Percentiles rank a stretch among this genome's conserved stretches.
These are phyloP conservation scores for Malus sieversii DNA, from an alignment of 306 rosid species.

Conservation along the genomic window DNA sequence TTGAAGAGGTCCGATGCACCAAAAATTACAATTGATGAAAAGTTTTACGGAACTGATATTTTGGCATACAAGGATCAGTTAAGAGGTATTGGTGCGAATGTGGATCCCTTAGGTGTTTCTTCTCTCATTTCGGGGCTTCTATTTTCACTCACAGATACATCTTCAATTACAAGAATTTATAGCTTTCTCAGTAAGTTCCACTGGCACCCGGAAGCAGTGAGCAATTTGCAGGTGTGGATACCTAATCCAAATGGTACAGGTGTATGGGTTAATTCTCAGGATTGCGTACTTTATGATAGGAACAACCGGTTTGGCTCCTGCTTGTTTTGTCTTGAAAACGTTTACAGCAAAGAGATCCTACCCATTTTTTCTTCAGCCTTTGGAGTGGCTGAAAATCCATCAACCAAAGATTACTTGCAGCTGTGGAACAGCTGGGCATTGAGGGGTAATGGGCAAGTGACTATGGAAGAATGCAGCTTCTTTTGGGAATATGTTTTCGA, in stretches of 20 bases:
- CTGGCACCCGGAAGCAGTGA: background rate
- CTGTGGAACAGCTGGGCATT: conserved; percentile 16
- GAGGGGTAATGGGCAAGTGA: background rate
- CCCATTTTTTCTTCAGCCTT: conserved; percentile 21
- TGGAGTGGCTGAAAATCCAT: conserved; percentile 12
- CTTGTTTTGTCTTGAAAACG: conserved; percentile 1
- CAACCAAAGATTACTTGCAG: conserved; percentile 2
- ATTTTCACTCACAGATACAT: background rate
- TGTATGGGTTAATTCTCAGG: conserved; percentile 11
- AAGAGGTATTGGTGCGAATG: conserved; percentile 15
- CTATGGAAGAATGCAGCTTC: background rate
- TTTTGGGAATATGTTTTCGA: background rate
- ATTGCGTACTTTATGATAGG: conserved; percentile 11
- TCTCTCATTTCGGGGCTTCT: background rate
- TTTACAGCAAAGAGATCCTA: conserved; percentile 3
- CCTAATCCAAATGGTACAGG: background rate
- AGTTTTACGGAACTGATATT: background rate
- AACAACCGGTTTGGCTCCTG: background rate
- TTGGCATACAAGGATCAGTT: background rate
- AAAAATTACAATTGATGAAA: conserved; percentile 2
- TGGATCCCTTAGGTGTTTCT: conserved; percentile 10
- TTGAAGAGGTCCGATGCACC: conserved; percentile 11
- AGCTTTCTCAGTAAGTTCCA: conserved; percentile 2
- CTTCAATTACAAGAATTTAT: conserved; percentile 4
- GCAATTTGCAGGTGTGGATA: conserved; percentile 10